Percentiles rank a stretch among this genome's conserved stretches.
phyloP scores from a whole-genome alignment of 1,284 basidiomycete species.

The Apiotrichum akiyoshidainum region DNA sequence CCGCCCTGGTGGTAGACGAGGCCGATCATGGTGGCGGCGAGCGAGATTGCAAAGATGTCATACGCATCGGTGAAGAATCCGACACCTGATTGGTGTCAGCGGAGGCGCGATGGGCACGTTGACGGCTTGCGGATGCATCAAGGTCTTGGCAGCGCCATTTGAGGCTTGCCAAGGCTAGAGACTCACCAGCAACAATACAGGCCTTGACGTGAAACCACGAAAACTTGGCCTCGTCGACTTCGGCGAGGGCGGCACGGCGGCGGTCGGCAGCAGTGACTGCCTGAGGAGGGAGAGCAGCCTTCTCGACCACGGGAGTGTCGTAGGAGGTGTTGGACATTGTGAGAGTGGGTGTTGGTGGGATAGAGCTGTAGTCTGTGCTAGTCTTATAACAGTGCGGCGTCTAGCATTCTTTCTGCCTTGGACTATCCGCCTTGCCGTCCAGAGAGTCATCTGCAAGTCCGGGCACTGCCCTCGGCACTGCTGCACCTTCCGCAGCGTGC shows the following conservation, averaged over 20 bases:
- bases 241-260: constrained; percentile 67
- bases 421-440: no score
- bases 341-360: not conserved
- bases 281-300: constrained; percentile 1
- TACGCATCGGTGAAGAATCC: constrained; percentile 52
- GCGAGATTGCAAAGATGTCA: constrained; percentile 60
- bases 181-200: constrained; percentile 51
- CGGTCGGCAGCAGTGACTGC: constrained; percentile 46
- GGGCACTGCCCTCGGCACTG: no score
- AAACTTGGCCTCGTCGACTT: constrained; percentile 72
- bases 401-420: no score
- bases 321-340: not conserved
- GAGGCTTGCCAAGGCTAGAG: not conserved
- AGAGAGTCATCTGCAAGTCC: no score
- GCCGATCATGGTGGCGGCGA: constrained; percentile 70
- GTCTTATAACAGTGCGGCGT: constrained; percentile 4
- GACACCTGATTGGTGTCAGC: constrained; percentile 26
- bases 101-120: no score
- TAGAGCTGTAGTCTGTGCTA: not conserved
- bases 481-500: no score
- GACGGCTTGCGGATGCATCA: not conserved
- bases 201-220: constrained; percentile 56
- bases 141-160: not conserved
- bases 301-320: constrained; percentile 7
- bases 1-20: constrained; percentile 63